Evolutionary conservation across 78 protist species (phyloP), one percentile per base, ranked within the genome.

Genomic region (Ministeria vibrans): DNA sequence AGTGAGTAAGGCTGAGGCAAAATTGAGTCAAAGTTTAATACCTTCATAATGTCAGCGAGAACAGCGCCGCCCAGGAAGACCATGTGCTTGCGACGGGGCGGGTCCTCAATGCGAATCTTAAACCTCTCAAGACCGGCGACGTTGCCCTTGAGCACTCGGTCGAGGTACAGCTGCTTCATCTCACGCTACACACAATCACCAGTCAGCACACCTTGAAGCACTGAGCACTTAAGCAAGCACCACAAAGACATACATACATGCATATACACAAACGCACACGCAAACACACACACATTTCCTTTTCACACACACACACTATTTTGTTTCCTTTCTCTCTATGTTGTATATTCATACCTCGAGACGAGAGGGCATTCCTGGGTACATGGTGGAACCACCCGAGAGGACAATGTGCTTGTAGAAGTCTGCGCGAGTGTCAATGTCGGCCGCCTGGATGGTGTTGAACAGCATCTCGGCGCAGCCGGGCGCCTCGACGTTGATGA

Each of bases 31-130:
- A n/a, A n/a, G n/a, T n/a, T n/a, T n/a, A n/a, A n/a, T n/a, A n/a
- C n/a, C 83, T 94, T 90, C 87, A 94, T 93, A 75, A 98, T 87
- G n/a, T 95, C 96, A 0, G 99, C 99, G 25, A 96, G 85, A n/a
- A 96, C 97, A 0, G 99, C 91, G 36, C 97, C 99, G 51, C 99
- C 99, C 3, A 92, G 34, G 93, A 93, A 98, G 20, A 98, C 99
- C 98, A 96, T 94, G 92, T 97, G 93, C 94, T 95, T 97, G 53
- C 99, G 89, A 61, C 98, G 86, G 22, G 99, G 99, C 28, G 99
- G 98, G 75, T 95, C 99, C 76, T 96, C 97, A 42, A 98, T 93
- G 59, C 92, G 64, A 61, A 94, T 45, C 87, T 92, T 94, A 89
- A 97, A 92, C 64, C 78, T 88, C 71, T 88, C 81, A 39, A 85